Evolutionary conservation across 2,329 filamentous ascomycete species (phyloP).

Genomic region (Bipolaris oryzae): DNA sequence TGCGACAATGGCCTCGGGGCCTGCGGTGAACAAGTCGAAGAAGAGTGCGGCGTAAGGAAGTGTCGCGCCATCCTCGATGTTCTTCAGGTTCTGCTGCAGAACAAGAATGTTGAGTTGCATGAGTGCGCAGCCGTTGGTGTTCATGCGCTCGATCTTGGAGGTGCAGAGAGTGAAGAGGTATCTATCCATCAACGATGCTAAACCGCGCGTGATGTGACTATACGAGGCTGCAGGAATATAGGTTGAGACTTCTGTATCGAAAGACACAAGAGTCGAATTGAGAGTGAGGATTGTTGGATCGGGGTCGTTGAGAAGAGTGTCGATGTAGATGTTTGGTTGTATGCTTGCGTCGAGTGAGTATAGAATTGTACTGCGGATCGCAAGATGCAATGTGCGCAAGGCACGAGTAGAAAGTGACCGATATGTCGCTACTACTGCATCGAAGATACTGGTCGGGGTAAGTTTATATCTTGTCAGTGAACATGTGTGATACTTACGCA

Average conservation of each 20-base stretch:
- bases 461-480: conserved; percentile 3
- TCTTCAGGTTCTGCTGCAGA: conserved; percentile 94
- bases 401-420: conserved; percentile 79
- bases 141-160: conserved; percentile 79
- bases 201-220: conserved; percentile 74
- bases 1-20: conserved; percentile 68
- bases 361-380: conserved; percentile 83
- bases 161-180: conserved; percentile 72
- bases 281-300: conserved; percentile 81
- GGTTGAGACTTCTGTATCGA: conserved; percentile 79
- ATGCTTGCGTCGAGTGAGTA: conserved; percentile 71
- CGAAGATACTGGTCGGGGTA: conserved; percentile 69
- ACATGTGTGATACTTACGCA: conserved; percentile 59
- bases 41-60: conserved; percentile 69
- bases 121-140: conserved; percentile 78
- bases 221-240: conserved; percentile 74
- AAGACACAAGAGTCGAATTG: conserved; percentile 82
- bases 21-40: conserved; percentile 70
- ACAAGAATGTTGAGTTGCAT: conserved; percentile 95
- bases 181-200: conserved; percentile 78
- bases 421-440: conserved; percentile 82
- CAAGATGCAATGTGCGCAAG: conserved; percentile 84
- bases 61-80: conserved; percentile 75
- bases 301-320: conserved; percentile 76
- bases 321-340: conserved; percentile 50